These are phyloP conservation scores for Schizochytrium sp. DNA, from an alignment of 108 stramenopile species.

Conservation along the genomic window DNA sequence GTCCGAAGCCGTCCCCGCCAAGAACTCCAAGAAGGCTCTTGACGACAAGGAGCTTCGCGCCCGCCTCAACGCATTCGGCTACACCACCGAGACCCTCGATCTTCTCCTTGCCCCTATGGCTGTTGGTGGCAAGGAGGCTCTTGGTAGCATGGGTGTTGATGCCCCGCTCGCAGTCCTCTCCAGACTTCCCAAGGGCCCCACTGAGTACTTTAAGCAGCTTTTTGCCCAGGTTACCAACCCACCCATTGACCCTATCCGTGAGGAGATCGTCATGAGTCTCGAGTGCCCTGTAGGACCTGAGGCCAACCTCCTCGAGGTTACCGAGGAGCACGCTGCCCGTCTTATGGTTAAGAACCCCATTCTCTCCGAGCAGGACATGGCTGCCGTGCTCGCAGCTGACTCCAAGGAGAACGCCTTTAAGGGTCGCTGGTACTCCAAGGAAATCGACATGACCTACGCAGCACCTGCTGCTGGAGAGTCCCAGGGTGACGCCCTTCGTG, in stretches of 20 bases:
- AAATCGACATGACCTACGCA: conserved; percentile 90
- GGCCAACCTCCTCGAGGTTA: conserved; percentile 87
- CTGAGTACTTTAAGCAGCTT: conserved; percentile 98
- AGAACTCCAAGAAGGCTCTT: conserved; percentile 78
- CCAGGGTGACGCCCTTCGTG: conserved; percentile 84
- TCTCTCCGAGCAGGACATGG: conserved; percentile 91
- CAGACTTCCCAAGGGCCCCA: conserved; percentile 88
- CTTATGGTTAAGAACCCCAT: conserved; percentile 90
- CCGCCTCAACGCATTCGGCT: conserved; percentile 82
- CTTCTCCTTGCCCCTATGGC: conserved; percentile 94
- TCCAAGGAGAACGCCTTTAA: conserved; percentile 79
- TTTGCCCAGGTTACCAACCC: conserved; percentile 99
- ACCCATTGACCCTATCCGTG: conserved; percentile 96
- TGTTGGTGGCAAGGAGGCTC: conserved; percentile 90
- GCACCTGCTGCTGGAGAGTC: conserved; percentile 81
- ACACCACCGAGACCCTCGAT: conserved; percentile 90
- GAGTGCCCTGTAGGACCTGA: conserved; percentile 94
- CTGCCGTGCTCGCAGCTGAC: conserved; percentile 86
- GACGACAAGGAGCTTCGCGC: conserved; percentile 62
- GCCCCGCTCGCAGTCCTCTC: conserved; percentile 95
- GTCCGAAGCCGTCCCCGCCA: conserved; percentile 80
- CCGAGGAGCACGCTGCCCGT: conserved; percentile 84
- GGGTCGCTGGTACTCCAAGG: conserved; percentile 81
- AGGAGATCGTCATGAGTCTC: conserved; percentile 97
- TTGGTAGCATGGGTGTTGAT: conserved; percentile 98